Base-by-base conservation (phyloP, 768 basidiomycete species). In the Tylopilus sp. region DNA sequence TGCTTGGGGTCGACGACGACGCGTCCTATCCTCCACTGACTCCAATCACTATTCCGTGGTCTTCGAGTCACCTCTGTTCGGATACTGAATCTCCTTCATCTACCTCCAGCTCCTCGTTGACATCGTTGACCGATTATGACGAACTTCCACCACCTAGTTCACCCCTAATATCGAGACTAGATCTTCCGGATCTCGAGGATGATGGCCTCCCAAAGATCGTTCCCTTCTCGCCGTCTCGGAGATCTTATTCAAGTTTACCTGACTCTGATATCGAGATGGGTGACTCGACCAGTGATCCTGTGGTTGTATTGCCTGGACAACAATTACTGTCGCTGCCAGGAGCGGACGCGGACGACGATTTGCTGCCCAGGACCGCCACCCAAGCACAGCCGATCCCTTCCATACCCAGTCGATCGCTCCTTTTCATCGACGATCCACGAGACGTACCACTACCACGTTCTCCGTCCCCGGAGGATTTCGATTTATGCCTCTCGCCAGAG, bases 371-470 rank as follows among this genome's bases (percentile, higher is more conserved):
- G 54, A 45, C 48, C 30, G 13, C 48, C 17, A 30, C 8, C 37
- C 37, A 21, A 41, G 5, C 30, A 5, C 40, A 48, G 45, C 29
- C 53, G 30, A 21, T 62, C 34, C 63, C 60, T 19, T 54, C 45
- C 14, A 25, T 60, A 45, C 58, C 60, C 45, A 45, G 48, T 48
- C 60, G 64, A 51, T 58, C 68, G 1, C 71, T 79, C 10, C 64
- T 81, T 12, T 70, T 81, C 34, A 72, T 77, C 55, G 76, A 74
- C 43, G 74, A 73, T 44, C 69, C 71, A 17, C 71, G 69, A 36
- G 73, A 71, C 49, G 71, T 71, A 14, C 70, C 65, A 2, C 59
- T 70, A 14, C 71, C 70, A 7, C 76, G 74, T 17, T 77, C 78
- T 3, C 74, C 73, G 8, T 78, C 75, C 1, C 75, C 76, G 0